Evolutionary conservation across 352 stramenopile genomes (phyloP), one percentile per base, ranked within the genome.

Genomic region (Globisporangium solare): DNA sequence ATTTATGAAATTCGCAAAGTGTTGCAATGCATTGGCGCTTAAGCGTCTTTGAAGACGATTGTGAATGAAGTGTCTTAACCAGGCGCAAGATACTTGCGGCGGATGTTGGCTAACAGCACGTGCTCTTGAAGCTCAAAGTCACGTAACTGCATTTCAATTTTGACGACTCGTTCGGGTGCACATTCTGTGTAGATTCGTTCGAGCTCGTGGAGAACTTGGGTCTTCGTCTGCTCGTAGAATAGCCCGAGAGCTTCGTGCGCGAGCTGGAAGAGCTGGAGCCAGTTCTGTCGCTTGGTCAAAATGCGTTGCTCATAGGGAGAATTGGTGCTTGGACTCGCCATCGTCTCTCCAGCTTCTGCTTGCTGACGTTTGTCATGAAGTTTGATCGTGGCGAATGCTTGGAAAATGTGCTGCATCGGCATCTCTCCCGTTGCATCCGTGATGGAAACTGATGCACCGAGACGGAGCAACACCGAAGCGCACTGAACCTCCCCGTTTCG

Each of bases 61-160:
- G 7, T 1, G 6, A 7, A 14, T 20, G 20, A n/a, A 40, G 17
- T 48, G 21, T 21, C 15, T 17, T 47, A 42, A 2, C 15, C 22
- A 49, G 42, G 74, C 6, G 22, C 13, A 0, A 67, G 40, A 58
- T 88, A 91, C 35, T 92, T 92, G n/a, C 50, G 64, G 17, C 62
- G 66, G 7, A 75, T 78, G 18, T 49, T 57, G 7, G 58, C 59
- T 0, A 89, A 57, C 15, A 92, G 53, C 14, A 73, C 7, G 0
- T 54, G 31, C 53, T 89, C 79, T 17, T 66, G 67, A 32, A 66
- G 87, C 21, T 73, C 71, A 58, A 81, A 88, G 3, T 77, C 70
- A 1, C 67, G 43, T 41, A 92, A 56, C 54, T 89, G 77, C 8
- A n/a, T 24, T 5, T 59, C 41, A 7, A 89, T 67, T 51, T 92